phyloP scores from a whole-genome alignment of 345 rosid genomes.

The Abelmoschus esculentus region DNA sequence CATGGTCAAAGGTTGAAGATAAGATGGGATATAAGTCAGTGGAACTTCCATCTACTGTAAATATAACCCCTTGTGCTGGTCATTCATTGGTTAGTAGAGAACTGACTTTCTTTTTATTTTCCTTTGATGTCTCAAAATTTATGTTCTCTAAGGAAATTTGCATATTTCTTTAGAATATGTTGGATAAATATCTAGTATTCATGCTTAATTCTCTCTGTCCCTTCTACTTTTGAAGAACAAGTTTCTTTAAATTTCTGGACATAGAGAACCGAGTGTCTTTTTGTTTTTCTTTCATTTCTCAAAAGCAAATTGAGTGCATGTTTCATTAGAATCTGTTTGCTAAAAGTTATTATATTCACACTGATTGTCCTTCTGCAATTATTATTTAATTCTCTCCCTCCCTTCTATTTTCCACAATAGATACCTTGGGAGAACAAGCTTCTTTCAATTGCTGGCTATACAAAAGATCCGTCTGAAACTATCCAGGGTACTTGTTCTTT shows the following conservation, averaged over 20 bases:
- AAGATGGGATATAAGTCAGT: conserved; percentile 47
- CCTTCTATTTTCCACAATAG: conserved; percentile 32
- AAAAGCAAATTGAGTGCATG: conserved; percentile 13
- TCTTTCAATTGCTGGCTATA: conserved; percentile 88
- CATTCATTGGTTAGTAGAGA: conserved; percentile 78
- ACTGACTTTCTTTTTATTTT: conserved; percentile 9
- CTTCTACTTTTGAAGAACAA: conserved; percentile 51
- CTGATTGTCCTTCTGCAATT: conserved; percentile 15
- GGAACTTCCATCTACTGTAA: conserved; percentile 39
- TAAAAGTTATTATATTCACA: conserved; percentile 14
- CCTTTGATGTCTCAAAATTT: conserved; percentile 12
- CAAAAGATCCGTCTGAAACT: conserved; percentile 82
- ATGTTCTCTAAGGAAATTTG: conserved; percentile 14
- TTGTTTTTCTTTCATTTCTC: conserved; percentile 11
- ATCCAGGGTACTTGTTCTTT: conserved; percentile 51
- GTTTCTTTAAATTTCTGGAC: conserved; percentile 86
- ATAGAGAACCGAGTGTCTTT: conserved; percentile 20
- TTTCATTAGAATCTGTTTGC: conserved; percentile 17
- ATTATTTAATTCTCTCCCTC: not conserved
- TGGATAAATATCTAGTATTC: conserved; percentile 15
- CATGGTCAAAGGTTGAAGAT: conserved; percentile 85
- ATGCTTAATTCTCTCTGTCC: not conserved
- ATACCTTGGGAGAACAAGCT: conserved; percentile 89
- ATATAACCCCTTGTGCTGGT: conserved; percentile 81
- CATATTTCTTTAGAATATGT: conserved; percentile 16